phyloP scores from a whole-genome alignment of 2,329 filamentous ascomycete genomes.

The Ophiostoma perfectum region DNA sequence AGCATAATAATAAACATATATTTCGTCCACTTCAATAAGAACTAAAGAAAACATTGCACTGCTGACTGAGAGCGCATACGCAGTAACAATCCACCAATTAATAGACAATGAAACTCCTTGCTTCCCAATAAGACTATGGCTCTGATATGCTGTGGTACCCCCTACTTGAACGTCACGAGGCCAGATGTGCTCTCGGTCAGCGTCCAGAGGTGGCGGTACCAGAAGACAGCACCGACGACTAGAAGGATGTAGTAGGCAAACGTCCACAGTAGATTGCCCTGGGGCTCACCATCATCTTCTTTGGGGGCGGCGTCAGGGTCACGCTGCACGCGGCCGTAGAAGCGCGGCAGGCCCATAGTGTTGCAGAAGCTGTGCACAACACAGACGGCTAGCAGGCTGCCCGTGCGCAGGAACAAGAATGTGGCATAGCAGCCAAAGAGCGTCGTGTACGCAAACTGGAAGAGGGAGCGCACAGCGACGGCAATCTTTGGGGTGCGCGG shows the following conservation, averaged over 20 bases:
- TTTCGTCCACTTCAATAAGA: too few relatives aligned
- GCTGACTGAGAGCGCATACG: too few relatives aligned
- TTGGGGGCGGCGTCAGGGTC: constrained; percentile 11
- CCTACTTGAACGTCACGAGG: constrained; percentile 33
- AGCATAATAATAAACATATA: too few relatives aligned
- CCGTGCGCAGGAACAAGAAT: constrained; percentile 81
- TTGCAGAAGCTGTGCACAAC: constrained; percentile 87
- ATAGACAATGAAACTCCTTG: too few relatives aligned
- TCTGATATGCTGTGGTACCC: too few relatives aligned
- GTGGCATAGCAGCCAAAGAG: constrained; percentile 91
- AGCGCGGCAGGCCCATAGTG: constrained; percentile 76
- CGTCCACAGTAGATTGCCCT: constrained; percentile 55
- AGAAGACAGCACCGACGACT: constrained; percentile 63
- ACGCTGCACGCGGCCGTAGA: constrained; percentile 70
- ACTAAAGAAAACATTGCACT: too few relatives aligned
- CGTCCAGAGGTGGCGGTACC: constrained; percentile 64
- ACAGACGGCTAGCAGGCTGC: constrained; percentile 70
- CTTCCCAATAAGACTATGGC: too few relatives aligned
- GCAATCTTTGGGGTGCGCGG: constrained; percentile 60
- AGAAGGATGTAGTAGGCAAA: constrained; percentile 73
- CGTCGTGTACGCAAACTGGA: constrained; percentile 87
- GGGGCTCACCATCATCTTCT: constrained; percentile 11
- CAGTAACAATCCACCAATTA: too few relatives aligned
- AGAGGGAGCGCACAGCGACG: constrained; percentile 63
- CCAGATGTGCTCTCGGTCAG: constrained; percentile 61